Evolutionary conservation across 805 yeast species (phyloP).

Genomic region (Osmozyma mogii): DNA sequence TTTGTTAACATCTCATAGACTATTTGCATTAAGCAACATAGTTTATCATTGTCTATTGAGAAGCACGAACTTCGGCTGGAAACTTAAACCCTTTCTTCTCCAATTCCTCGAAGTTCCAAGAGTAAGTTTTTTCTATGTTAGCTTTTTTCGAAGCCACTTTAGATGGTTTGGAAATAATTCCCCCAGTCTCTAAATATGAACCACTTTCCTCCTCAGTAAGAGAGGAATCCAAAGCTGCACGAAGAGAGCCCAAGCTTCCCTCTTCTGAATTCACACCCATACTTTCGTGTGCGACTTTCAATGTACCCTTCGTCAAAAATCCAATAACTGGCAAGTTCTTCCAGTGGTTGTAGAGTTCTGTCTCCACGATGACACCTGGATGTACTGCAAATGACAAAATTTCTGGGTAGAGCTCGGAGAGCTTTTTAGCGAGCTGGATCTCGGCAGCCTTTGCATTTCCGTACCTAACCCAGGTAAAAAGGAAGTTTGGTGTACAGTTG

Average conservation of each 20-base stretch:
- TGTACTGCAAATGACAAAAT: conserved; percentile 28
- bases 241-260: conserved; percentile 27
- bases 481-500: conserved; percentile 17
- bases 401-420: conserved; percentile 22
- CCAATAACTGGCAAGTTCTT: conserved; percentile 18
- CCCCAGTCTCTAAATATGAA: conserved; percentile 25
- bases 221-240: conserved; percentile 23
- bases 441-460: conserved; percentile 26
- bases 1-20: no score
- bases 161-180: conserved; percentile 16
- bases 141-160: conserved; percentile 16
- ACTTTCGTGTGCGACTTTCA: conserved; percentile 9
- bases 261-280: conserved; percentile 26
- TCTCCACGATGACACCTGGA: conserved; percentile 30
- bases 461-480: conserved; percentile 27
- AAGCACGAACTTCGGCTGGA: no score
- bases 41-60: no score
- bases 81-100: conserved; percentile 11
- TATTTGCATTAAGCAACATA: no score
- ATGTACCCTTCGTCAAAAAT: conserved; percentile 9
- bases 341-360: conserved; percentile 26
- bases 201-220: conserved; percentile 21
- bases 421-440: conserved; percentile 22
- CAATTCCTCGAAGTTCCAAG: conserved; percentile 17
- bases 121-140: conserved; percentile 21